These are phyloP conservation scores for Maudiozyma bulderi DNA, from an alignment of 805 yeast species.

Conservation along the genomic window DNA sequence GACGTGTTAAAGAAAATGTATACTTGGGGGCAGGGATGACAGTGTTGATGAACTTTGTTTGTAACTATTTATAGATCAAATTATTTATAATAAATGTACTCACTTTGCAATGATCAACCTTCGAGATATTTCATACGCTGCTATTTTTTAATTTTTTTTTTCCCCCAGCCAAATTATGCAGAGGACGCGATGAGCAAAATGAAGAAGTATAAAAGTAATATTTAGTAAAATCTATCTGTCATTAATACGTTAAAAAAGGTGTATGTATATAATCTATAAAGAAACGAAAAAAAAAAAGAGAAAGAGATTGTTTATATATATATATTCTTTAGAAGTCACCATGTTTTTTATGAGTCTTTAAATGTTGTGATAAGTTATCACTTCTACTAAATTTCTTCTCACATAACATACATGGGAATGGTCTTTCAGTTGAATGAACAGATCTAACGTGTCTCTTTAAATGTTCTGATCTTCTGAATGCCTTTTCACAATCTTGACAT, in stretches of 20 bases:
- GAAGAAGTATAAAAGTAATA: too few species aligned
- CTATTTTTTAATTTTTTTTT: too few species aligned
- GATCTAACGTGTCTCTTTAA: constrained; percentile 58
- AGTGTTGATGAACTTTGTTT: too few species aligned
- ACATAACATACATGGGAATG: constrained; percentile 51
- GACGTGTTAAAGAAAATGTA: not conserved
- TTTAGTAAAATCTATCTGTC: too few species aligned
- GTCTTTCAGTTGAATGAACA: constrained; percentile 52
- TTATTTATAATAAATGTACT: too few species aligned
- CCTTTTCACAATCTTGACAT: constrained; percentile 33
- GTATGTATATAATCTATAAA: not conserved
- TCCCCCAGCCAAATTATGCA: too few species aligned
- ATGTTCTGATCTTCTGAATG: constrained; percentile 57
- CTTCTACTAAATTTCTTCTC: constrained; percentile 55
- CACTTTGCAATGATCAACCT: too few species aligned
- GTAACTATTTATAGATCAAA: too few species aligned
- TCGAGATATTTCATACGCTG: too few species aligned
- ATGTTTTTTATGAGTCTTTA: constrained; percentile 41
- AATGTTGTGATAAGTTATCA: constrained; percentile 59
- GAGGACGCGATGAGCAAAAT: too few species aligned
- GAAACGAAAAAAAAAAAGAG: not conserved
- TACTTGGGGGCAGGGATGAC: too few species aligned
- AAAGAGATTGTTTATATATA: not conserved
- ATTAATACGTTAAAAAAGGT: not conserved
- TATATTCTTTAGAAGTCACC: constrained; percentile 20